Evolutionary conservation across 768 basidiomycete genomes (phyloP).

Genomic region (Amanita molliuscula): DNA sequence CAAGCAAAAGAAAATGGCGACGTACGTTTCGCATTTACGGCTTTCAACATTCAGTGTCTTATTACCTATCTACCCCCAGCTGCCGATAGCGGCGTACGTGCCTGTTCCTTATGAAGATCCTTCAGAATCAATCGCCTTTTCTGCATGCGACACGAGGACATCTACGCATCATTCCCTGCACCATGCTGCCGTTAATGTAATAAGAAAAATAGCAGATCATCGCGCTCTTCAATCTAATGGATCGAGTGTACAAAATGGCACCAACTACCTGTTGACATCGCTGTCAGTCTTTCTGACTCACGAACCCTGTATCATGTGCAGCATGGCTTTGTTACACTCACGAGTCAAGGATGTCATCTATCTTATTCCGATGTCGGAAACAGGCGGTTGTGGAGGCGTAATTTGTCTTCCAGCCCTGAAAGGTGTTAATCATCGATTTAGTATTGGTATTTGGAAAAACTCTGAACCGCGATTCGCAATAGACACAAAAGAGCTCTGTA

Average conservation of each 20-base stretch:
- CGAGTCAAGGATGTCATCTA: slow-evolving; percentile 84
- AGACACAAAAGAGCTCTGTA: slow-evolving; percentile 11
- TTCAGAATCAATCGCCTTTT: slow-evolving; percentile 24
- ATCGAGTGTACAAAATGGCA: slow-evolving; percentile 38
- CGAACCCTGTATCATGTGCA: slow-evolving; percentile 97
- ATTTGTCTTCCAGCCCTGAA: slow-evolving; percentile 71
- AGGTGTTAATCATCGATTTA: slow-evolving; percentile 85
- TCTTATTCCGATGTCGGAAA: slow-evolving; percentile 59
- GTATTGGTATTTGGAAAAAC: slow-evolving; percentile 56
- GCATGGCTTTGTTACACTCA: slow-evolving; percentile 92
- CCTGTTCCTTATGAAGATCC: slow-evolving; percentile 37
- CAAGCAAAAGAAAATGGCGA: slow-evolving; percentile 43
- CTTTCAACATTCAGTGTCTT: not conserved
- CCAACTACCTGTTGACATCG: slow-evolving; percentile 83
- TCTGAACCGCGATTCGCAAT: slow-evolving; percentile 9
- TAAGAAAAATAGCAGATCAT: slow-evolving; percentile 55
- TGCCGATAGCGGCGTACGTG: slow-evolving; percentile 70
- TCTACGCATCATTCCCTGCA: slow-evolving; percentile 69
- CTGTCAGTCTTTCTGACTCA: slow-evolving; percentile 84
- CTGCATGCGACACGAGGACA: slow-evolving; percentile 61
- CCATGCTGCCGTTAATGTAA: slow-evolving; percentile 74
- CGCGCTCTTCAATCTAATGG: slow-evolving; percentile 20
- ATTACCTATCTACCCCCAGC: slow-evolving; percentile 22
- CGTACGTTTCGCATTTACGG: slow-evolving; percentile 26
- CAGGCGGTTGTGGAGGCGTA: slow-evolving; percentile 79